These are phyloP conservation scores for Eucalyptus marginata DNA, from an alignment of 345 rosid species.

Conservation along the genomic window DNA sequence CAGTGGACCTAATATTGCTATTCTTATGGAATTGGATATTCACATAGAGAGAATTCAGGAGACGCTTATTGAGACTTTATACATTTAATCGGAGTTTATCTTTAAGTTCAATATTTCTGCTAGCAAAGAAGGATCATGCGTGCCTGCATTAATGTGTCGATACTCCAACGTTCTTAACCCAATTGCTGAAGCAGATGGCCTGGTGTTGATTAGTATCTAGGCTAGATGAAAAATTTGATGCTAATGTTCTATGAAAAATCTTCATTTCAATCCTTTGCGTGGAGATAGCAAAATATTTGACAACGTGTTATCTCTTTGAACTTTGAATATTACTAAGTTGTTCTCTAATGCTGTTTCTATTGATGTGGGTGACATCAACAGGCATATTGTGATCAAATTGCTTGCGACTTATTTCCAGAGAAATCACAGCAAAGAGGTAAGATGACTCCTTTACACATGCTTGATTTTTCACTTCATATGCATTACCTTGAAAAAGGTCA, in stretches of 20 bases:
- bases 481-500: not conserved
- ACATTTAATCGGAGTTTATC: not conserved
- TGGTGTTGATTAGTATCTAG: not conserved
- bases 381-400: constrained; percentile 93
- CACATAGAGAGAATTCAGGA: not conserved
- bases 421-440: constrained; percentile 94
- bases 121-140: not conserved
- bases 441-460: not conserved
- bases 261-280: not conserved
- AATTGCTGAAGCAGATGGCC: not conserved
- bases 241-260: not conserved
- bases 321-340: not conserved
- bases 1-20: too few relatives aligned
- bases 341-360: not conserved
- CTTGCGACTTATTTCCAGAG: constrained; percentile 86
- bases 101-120: not conserved
- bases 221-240: not conserved
- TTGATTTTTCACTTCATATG: not conserved
- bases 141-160: not conserved
- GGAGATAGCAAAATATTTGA: not conserved
- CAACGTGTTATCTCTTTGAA: not conserved
- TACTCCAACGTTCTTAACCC: not conserved
- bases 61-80: not conserved
- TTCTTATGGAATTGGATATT: too few relatives aligned
- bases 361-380: constrained; percentile 7